Base-by-base conservation (phyloP, 2,329 filamentous ascomycete genomes). In the Didymella pinodella region DNA sequence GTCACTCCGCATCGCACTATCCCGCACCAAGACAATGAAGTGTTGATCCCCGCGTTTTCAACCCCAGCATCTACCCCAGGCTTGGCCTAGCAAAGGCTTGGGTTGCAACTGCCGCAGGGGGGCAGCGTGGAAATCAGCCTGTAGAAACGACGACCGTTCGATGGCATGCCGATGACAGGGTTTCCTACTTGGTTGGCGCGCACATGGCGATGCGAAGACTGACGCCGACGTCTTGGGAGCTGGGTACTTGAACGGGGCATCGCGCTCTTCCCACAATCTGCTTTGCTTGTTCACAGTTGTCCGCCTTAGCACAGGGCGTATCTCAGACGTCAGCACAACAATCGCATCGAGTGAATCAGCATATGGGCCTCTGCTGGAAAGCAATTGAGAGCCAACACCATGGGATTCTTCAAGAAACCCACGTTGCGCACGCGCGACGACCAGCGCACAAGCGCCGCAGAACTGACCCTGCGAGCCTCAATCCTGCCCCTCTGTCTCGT, bases 401-500 rank as follows among this genome's bases (percentile, higher is more conserved):
- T 75, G 73, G 65, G 61, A 3, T 71, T 76, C 54, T 74, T 76
- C 59, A 69, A 71, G 56, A 70, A 54, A 49, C 65, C 67, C 18
- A 67, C 63, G 26, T 62, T 77, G 41, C 73, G 70, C 55, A 67
- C 66, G 44, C 68, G 71, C 55, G 73, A 77, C 53, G 76, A 79
- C 55, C 75, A 80, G 68, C 77, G 83, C 53, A 86, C 84, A 3
- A 80, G 77, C 22, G 84, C 84, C 20, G 81, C 84, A n/a, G 83
- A 90, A 73, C 79, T 92, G 62, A 90, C 88, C 0, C 73, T 91
- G 29, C 81, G 86, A 51, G 82, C 90, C 68, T 91, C 88, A 12
- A 81, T 92, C 52, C 84, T 85, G 65, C 90, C 89, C 3, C 82
- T 91, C 45, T 79, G 80, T 54, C 81, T 92, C 4, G 89, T 91